Base-by-base conservation (phyloP, 108 stramenopile genomes). In the Ochromonas danica region DNA sequence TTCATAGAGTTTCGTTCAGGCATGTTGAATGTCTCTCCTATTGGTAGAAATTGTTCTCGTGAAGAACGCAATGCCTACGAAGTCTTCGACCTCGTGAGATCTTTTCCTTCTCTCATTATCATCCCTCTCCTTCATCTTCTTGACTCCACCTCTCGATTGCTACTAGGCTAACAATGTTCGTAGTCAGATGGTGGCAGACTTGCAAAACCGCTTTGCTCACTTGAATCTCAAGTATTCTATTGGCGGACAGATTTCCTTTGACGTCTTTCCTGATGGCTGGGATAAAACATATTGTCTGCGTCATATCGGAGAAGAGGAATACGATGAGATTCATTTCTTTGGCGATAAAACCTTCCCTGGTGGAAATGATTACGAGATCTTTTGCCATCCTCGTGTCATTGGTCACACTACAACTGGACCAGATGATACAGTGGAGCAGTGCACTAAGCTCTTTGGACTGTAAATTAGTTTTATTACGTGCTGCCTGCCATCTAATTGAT, bases 331-430 rank as follows among this genome's bases (percentile, higher is more conserved):
- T 78, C 97, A 98, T 83, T 99, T 99, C 84, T 99, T 98, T 81
- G 98, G 98, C 2, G 98, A 99, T 91, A 99, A 99, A 85, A 99
- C 97, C 22, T 97, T 96, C 71, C 88, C 95, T 81, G 98, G 98
- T 31, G 98, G 98, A 36, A 99, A 99, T 79, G 98, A 99, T 85
- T 95, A 88, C 85, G 98, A 98, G 80, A 97, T 99, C 81, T 98
- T 96, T 85, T 80, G 86, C 42, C 89, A 91, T 35, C 91, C 94
- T 71, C 87, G 94, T 70, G 95, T 94, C 0, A 95, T 93, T 77
- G 98, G 97, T 2, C 97, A 98, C 82, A 94, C 96, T 27, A 96
- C 98, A 36, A 95, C 92, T 1, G 89, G 87, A 57, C 96, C 95
- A 0, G 96, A 94, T 43, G 97, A 99, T 85, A 99, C 98, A 31